Percentiles rank a stretch among this genome's conserved stretches.
phyloP scores from a whole-genome alignment of 306 rosid genomes.

The Alnus glutinosa region DNA sequence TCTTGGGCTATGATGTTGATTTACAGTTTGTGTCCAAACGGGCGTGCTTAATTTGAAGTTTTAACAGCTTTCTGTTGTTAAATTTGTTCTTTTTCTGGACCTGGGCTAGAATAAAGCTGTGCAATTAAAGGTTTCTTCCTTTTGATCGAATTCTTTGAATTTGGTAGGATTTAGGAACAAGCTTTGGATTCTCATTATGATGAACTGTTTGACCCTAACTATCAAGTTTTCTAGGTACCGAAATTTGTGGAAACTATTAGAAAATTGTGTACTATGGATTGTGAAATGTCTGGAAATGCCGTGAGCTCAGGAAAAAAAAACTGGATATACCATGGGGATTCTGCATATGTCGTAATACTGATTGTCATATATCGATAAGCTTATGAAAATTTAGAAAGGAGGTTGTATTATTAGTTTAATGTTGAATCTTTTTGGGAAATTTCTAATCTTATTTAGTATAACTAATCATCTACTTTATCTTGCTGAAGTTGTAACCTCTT shows the following conservation, averaged over 20 bases:
- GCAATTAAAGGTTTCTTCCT: background rate
- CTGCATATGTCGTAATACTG: constrained; percentile 4
- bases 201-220: background rate
- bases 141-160: constrained; percentile 14
- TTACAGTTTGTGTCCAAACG: background rate
- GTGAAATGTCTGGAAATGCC: background rate
- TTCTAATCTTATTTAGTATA: background rate
- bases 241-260: constrained; percentile 1
- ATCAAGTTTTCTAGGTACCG: background rate
- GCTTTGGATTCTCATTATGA: background rate
- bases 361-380: background rate
- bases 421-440: background rate
- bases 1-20: background rate
- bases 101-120: background rate
- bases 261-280: background rate
- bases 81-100: constrained; percentile 11
- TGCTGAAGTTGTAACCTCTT: background rate
- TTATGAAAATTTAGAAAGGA: background rate
- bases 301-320: no score
- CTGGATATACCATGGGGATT: background rate
- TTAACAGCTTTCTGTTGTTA: background rate
- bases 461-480: background rate
- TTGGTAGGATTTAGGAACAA: constrained; percentile 10
- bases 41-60: background rate
- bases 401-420: background rate